Base-by-base conservation (phyloP, 371 early-diverging fungal species). In the Amoeboradix gromovi region DNA sequence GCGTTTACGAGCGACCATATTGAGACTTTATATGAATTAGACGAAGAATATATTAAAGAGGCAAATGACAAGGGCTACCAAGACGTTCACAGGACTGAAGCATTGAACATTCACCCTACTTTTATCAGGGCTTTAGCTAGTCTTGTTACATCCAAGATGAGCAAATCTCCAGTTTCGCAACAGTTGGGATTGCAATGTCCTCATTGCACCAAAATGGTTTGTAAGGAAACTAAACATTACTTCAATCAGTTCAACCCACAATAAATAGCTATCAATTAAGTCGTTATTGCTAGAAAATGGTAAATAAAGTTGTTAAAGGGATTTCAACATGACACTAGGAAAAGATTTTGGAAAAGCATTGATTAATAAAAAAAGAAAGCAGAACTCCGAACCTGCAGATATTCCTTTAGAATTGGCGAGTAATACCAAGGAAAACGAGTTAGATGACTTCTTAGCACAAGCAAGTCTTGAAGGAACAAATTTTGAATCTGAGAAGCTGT, bases 1-100 rank as follows among this genome's bases (percentile, higher is more conserved):
- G 94, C 94, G 0, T 95, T 95, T 70, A 92, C 91, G 1, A 86
- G 86, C 30, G 95, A 95, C 73, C 95, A 95, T 75, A 87, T 95
- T 68, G 95, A 95, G 76, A 95, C 95, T 0, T 72, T 95, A 69
- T 95, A 82, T 80, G 95, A 95, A 81, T 78, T 95, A 68, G 95
- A 93, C 77, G 71, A 87, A 28, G 92, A 92, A 73, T 92, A 92
- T 73, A 87, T 85, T 0, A 78, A 87, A 31, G 80, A 87, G n/a
- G 95, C 94, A 0, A 75, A 83, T 68, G 83, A 91, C 81, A 86
- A 86, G 76, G 31, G 31, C 30, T 17, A 73, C 70, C 16, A 29
- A 67, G 28, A 27, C 68, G 30, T 69, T 1, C 31, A 66, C 17
- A 17, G 94, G 28, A 87, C 85, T 17, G 92, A 90, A 74, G 87